Base-by-base conservation (phyloP, 192 early-diverging fungal species). In the Backusella mclennaniae region DNA sequence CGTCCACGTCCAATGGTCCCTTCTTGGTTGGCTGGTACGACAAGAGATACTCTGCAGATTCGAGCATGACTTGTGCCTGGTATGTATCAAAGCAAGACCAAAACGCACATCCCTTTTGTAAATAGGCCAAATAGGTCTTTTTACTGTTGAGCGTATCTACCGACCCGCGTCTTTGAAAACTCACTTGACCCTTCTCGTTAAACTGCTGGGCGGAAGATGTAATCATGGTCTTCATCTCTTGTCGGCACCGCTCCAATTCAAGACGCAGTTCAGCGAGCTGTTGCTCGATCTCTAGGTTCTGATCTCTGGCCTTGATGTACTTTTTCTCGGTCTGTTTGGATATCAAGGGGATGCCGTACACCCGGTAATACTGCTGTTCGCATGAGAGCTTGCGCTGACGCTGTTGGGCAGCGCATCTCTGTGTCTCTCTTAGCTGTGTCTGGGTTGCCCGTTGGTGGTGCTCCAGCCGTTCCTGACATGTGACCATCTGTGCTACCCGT, bases 51-150 rank as follows among this genome's bases (percentile, higher is more conserved):
- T 12, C 29, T 35, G 53, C 72, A 38, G 46, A 59, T 39, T 53
- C 52, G 14, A 52, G n/a, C 35, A 59, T 35, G 9, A 73, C 46
- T 33, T 73, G 46, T 9, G 33, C 44, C 21, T 73, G 72, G 53
- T 73, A 59, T n/a, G 26, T 59, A 23, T 73, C 46, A 59, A 73
- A 73, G 39, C 14, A 17, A 11, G 49, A 38, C 72, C 72, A 73
- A 39, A 36, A 73, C 3, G 35, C 52, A 56, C 35, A 35, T 17
- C 72, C 53, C 35, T 73, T 26, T n/a, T 35, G n/a, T 1, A 73
- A 39, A 38, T 73, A 36, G 4, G 19, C 49, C 19, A 39, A 3
- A 19, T 59, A 52, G 12, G 35, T 3, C 23, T 42, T 41, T 23
- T 17, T 19, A 2, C 33, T 35, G 1, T 39, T 33, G 0, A 73